Evolutionary conservation across 805 yeast genomes (phyloP).

Genomic region (Starmerella bacillaris): DNA sequence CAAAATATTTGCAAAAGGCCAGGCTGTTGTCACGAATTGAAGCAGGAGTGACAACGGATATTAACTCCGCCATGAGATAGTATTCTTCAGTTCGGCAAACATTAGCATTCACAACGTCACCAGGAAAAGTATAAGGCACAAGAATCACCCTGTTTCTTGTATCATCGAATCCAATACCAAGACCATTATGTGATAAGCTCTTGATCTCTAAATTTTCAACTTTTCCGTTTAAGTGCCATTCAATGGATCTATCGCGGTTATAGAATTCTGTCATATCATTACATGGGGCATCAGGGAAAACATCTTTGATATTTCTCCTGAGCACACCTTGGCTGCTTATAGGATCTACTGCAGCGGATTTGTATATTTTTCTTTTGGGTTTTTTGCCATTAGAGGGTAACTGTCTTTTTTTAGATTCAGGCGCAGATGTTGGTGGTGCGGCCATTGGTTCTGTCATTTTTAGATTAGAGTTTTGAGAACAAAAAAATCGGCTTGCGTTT

Average conservation of each 20-base stretch:
- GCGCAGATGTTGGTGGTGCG: no score
- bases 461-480: no score
- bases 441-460: no score
- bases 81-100: slow-evolving; percentile 63
- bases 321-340: slow-evolving; percentile 71
- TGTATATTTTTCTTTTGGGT: slow-evolving; percentile 28
- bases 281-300: slow-evolving; percentile 26
- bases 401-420: no score
- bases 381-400: slow-evolving; percentile 3
- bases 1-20: slow-evolving; percentile 68
- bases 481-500: no score
- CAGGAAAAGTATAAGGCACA: slow-evolving; percentile 78
- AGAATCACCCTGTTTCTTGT: slow-evolving; percentile 45
- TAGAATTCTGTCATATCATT: slow-evolving; percentile 53
- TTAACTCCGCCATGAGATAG: slow-evolving; percentile 58
- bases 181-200: slow-evolving; percentile 60
- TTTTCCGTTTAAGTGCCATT: slow-evolving; percentile 34
- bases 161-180: slow-evolving; percentile 56
- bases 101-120: slow-evolving; percentile 53
- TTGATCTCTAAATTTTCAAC: slow-evolving; percentile 42
- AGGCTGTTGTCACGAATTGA: slow-evolving; percentile 37
- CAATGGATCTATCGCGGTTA: slow-evolving; percentile 29
- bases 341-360: slow-evolving; percentile 46
- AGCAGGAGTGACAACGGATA: slow-evolving; percentile 32
- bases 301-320: slow-evolving; percentile 44